phyloP scores from a whole-genome alignment of 495 filamentous ascomycete genomes.

The Pseudotulostoma volvatum region DNA sequence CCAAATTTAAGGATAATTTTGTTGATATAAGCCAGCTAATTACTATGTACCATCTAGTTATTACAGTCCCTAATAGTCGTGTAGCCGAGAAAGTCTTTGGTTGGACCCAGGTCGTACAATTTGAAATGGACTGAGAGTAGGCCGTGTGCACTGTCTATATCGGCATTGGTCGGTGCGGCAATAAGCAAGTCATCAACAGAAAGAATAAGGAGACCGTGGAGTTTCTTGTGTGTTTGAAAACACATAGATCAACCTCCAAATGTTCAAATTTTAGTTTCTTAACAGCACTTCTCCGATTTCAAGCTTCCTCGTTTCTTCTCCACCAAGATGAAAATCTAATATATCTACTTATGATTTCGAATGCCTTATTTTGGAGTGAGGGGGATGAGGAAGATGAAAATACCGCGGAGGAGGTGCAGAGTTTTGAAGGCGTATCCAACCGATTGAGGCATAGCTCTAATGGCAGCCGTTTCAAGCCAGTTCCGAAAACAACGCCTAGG shows the following conservation, averaged over 20 bases:
- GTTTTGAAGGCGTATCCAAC: no score
- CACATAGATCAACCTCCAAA: neutral
- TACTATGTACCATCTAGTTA: neutral
- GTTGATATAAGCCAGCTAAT: neutral
- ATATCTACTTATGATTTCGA: no score
- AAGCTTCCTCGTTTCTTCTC: no score
- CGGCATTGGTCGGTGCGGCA: neutral
- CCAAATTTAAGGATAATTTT: neutral
- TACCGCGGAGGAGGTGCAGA: no score
- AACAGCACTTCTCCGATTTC: no score
- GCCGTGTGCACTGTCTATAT: neutral
- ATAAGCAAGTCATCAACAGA: conserved; percentile 1
- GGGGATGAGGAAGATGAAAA: no score
- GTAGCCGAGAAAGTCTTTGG: neutral
- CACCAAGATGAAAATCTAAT: no score
- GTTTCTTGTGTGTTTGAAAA: neutral
- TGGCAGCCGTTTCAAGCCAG: no score
- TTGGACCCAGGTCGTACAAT: neutral
- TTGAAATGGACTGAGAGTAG: neutral
- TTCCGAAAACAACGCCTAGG: no score
- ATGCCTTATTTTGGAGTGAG: no score
- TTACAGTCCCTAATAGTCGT: neutral
- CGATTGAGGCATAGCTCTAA: no score
- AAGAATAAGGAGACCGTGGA: neutral
- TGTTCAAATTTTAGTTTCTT: neutral